A percentile compares a stretch with the other conserved stretches of the same genome.
Evolutionary conservation across 208 protist genomes (phyloP).

Genomic region (Polymyxa betae): DNA sequence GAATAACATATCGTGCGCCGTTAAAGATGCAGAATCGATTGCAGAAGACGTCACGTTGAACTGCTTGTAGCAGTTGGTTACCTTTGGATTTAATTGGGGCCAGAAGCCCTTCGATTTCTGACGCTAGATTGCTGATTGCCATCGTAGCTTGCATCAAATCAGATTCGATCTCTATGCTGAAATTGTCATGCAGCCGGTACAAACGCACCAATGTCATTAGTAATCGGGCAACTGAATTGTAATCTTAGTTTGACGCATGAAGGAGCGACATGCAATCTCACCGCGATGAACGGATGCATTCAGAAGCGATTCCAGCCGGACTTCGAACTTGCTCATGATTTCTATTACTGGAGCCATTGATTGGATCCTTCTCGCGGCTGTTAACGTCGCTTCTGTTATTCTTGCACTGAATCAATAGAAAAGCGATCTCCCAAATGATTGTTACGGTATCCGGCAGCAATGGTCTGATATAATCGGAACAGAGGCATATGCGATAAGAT

Average conservation of each 20-base stretch:
- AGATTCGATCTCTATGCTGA: neutral
- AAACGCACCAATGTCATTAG: neutral
- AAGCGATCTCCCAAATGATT: neutral
- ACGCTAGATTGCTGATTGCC: no score
- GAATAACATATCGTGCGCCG: neutral
- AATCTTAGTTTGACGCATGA: neutral
- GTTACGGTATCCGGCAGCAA: neutral
- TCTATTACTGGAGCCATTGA: neutral
- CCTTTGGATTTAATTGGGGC: no score
- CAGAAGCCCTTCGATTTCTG: no score
- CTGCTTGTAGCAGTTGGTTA: no score
- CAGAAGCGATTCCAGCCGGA: neutral
- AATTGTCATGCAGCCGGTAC: neutral
- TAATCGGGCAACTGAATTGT: neutral
- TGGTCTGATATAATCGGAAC: neutral
- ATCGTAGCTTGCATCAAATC: no score
- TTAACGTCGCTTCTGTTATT: neutral
- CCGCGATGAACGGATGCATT: neutral
- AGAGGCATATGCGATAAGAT: slow-evolving; percentile 7
- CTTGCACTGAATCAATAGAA: neutral
- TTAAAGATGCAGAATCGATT: neutral
- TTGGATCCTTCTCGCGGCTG: neutral
- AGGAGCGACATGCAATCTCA: neutral
- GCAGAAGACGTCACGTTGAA: neutral
- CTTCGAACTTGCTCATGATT: neutral